Base-by-base conservation (phyloP, 2,329 filamentous ascomycete genomes). In the Fusarium metavorans region DNA sequence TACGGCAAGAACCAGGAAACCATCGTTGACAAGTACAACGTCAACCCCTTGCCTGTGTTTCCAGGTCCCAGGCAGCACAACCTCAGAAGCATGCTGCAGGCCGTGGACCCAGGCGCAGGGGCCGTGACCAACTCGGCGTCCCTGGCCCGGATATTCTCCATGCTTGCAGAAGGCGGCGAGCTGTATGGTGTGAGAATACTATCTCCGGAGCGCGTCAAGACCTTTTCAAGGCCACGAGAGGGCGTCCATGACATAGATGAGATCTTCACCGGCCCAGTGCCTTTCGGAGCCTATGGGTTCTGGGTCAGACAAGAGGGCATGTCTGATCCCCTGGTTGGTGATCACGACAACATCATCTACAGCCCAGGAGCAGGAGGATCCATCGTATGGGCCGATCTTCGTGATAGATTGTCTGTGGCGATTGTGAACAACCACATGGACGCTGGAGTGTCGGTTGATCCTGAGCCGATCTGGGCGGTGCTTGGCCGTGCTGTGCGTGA, bases 141-240 rank as follows among this genome's bases (percentile, higher is more conserved):
- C 1, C 20, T 70, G 5, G 67, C 67, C 3, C 58, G 67, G 18
- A 30, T 70, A 6, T 70, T 70, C 35, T 58, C 67, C 50, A 34
- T 67, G 56, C 30, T 70, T n/a, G 67, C 67, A 14, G 64, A 67
- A 25, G 67, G 67, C 16, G 67, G 67, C 34, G 63, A 43, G 23
- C 11, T 65, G 8, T 52, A 65, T 18, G 45, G 64, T 6, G 45
- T 54, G 16, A 23, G 45, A 8, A 27, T 66, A 18, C 11, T 66
- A 11, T 61, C 41, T 8, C 20, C 14, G 8, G 64, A 66, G 2
- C 34, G 32, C 2, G 41, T 43, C 20, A n/a, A 8, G n/a, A 23
- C 43, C 8, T 39, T 66, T 9, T 34, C 45, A 5, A 37, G 20
- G 10, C 64, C 45, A 25, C 43, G 64, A 34, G 41, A 61, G 20